phyloP scores from a whole-genome alignment of 768 basidiomycete genomes.

The Phylloporus rhodoxanthus region DNA sequence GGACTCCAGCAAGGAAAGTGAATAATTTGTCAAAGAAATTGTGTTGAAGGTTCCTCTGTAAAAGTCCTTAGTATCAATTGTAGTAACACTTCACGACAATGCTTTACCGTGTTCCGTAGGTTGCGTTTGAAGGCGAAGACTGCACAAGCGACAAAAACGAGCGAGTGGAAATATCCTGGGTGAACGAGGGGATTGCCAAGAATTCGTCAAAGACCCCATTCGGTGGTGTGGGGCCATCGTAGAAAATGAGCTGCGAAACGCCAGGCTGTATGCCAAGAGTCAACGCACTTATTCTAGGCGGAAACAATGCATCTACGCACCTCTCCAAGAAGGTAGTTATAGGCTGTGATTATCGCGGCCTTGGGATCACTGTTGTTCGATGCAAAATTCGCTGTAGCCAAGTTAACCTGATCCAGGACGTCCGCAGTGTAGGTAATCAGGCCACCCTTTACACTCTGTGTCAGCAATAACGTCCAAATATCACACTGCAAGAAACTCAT shows the following conservation, averaged over 20 bases:
- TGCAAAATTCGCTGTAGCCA: slow-evolving; percentile 20
- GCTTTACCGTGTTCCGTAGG: slow-evolving; percentile 4
- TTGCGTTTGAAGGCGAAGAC: background rate
- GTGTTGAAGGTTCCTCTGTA: background rate
- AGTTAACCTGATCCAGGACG: slow-evolving; percentile 9
- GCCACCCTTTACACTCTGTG: slow-evolving; percentile 40
- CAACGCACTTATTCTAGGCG: background rate
- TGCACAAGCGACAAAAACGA: slow-evolving; percentile 13
- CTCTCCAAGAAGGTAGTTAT: slow-evolving; percentile 25
- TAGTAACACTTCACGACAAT: background rate
- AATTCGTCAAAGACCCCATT: slow-evolving; percentile 25
- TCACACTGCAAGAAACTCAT: background rate
- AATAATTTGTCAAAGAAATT: background rate
- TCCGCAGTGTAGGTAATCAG: slow-evolving; percentile 28
- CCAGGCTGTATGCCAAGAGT: background rate
- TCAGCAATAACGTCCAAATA: background rate
- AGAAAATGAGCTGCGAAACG: slow-evolving; percentile 40
- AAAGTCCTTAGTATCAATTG: background rate
- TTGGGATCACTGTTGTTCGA: slow-evolving; percentile 19
- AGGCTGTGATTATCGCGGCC: slow-evolving; percentile 37
- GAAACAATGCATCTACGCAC: background rate
- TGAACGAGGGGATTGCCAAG: slow-evolving; percentile 3
- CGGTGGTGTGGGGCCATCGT: slow-evolving; percentile 37
- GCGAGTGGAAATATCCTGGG: slow-evolving; percentile 4
- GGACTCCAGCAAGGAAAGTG: slow-evolving; percentile 9